phyloP scores from a whole-genome alignment of 1,284 basidiomycete species.

The Phellinidium pouzarii region DNA sequence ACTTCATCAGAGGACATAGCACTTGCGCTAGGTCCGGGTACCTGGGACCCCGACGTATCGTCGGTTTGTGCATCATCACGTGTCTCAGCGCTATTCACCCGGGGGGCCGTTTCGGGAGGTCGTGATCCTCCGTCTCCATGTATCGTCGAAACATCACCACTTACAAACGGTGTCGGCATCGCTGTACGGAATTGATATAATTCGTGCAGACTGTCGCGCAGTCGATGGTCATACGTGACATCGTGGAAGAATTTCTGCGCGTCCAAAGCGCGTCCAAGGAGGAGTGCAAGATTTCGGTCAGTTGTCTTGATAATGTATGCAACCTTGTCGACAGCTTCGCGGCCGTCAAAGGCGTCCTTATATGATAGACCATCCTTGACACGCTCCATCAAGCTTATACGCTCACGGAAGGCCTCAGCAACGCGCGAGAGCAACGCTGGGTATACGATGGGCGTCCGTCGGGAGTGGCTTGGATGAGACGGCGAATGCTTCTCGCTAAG shows the following conservation, averaged over 20 bases:
- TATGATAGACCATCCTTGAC: slow-evolving; percentile 95
- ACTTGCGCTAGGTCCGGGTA: slow-evolving; percentile 35
- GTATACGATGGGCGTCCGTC: slow-evolving; percentile 77
- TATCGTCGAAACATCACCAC: slow-evolving; percentile 53
- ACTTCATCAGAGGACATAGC: slow-evolving; percentile 50
- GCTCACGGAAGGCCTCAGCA: slow-evolving; percentile 86
- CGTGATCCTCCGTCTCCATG: slow-evolving; percentile 29
- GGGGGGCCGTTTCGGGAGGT: background rate
- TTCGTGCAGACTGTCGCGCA: slow-evolving; percentile 86
- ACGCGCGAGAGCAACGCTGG: slow-evolving; percentile 93
- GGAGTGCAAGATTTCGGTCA: slow-evolving; percentile 90
- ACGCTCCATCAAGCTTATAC: slow-evolving; percentile 72
- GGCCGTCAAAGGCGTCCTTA: slow-evolving; percentile 93
- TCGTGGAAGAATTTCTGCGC: slow-evolving; percentile 99
- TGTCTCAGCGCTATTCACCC: slow-evolving; percentile 4
- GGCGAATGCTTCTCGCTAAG: slow-evolving; percentile 36
- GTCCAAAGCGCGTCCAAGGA: slow-evolving; percentile 92
- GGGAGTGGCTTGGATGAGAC: slow-evolving; percentile 28
- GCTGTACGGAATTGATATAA: slow-evolving; percentile 88
- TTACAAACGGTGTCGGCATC: slow-evolving; percentile 70
- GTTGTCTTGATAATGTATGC: slow-evolving; percentile 98
- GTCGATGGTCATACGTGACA: slow-evolving; percentile 95
- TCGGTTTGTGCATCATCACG: slow-evolving; percentile 14
- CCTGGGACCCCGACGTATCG: slow-evolving; percentile 11
- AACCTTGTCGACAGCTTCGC: slow-evolving; percentile 94